Conservation (phyloP, 306 rosid species). For the Casuarina glauca region DNA sequence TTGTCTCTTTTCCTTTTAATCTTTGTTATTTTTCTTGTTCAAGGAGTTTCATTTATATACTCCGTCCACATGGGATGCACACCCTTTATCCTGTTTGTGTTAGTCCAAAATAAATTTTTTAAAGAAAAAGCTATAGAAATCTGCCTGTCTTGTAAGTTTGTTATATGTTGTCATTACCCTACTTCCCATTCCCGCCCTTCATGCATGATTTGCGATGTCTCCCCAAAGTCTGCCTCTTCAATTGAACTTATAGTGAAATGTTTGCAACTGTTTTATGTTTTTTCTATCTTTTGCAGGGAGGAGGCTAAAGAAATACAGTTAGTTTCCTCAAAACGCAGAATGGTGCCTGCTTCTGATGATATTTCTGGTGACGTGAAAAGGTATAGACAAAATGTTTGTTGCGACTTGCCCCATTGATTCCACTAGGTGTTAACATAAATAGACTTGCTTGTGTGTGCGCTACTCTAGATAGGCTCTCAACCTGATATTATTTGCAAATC, state of each 20-base stretch:
- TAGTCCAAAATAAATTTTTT: background rate
- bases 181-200: background rate
- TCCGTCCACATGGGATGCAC: background rate
- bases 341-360: conserved; percentile 32
- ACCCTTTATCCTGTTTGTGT: background rate
- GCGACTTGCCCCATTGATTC: background rate
- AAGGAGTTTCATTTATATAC: background rate
- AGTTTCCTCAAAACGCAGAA: conserved; percentile 26
- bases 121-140: background rate
- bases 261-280: conserved; percentile 6
- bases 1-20: background rate
- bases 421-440: too few species aligned
- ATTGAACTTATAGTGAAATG: background rate
- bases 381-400: conserved; percentile 35
- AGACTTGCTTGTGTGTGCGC: too few species aligned
- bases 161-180: background rate
- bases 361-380: conserved; percentile 52
- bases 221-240: background rate
- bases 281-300: conserved; percentile 44
- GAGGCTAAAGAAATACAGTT: conserved; percentile 68
- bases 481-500: too few species aligned
- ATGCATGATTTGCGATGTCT: background rate
- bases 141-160: background rate
- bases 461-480: too few species aligned
- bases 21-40: background rate